phyloP scores from a whole-genome alignment of 2,329 filamentous ascomycete species.

The Biscogniauxia marginata region DNA sequence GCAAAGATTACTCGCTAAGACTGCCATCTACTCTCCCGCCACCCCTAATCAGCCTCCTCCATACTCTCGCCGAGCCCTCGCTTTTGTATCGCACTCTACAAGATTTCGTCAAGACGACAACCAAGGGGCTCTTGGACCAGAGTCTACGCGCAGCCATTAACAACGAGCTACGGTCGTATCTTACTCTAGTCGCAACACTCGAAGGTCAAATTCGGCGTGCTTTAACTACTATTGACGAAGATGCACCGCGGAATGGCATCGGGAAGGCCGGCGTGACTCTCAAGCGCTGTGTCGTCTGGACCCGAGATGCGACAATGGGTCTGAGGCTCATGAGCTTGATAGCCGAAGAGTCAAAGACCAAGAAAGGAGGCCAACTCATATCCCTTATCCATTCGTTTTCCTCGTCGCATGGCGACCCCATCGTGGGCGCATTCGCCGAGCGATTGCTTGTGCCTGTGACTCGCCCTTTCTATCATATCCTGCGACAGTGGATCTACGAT shows the following conservation, averaged over 20 bases:
- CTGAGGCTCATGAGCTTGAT: slow-evolving; percentile 90
- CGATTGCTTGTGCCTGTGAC: slow-evolving; percentile 84
- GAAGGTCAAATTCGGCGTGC: slow-evolving; percentile 89
- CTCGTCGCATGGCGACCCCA: slow-evolving; percentile 89
- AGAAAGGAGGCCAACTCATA: slow-evolving; percentile 86
- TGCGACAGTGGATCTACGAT: slow-evolving; percentile 97
- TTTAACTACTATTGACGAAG: slow-evolving; percentile 69
- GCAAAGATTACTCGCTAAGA: slow-evolving; percentile 65
- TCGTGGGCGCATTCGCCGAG: slow-evolving; percentile 91
- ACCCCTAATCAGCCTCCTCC: slow-evolving; percentile 81
- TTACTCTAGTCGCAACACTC: slow-evolving; percentile 85
- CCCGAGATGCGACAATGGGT: slow-evolving; percentile 93
- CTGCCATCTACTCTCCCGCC: slow-evolving; percentile 78
- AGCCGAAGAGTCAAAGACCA: slow-evolving; percentile 81
- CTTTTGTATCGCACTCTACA: slow-evolving; percentile 83
- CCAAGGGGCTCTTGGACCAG: slow-evolving; percentile 84
- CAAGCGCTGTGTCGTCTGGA: slow-evolving; percentile 96
- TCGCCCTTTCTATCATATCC: slow-evolving; percentile 92
- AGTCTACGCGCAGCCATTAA: slow-evolving; percentile 86
- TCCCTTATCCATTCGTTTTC: slow-evolving; percentile 92
- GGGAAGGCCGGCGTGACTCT: slow-evolving; percentile 88
- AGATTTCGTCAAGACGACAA: slow-evolving; percentile 76
- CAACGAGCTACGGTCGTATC: slow-evolving; percentile 81
- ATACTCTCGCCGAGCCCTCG: slow-evolving; percentile 88
- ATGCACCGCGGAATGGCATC: slow-evolving; percentile 65